Evolutionary conservation across 108 stramenopile species (phyloP).

Genomic region (Fragilariopsis cylindrus): DNA sequence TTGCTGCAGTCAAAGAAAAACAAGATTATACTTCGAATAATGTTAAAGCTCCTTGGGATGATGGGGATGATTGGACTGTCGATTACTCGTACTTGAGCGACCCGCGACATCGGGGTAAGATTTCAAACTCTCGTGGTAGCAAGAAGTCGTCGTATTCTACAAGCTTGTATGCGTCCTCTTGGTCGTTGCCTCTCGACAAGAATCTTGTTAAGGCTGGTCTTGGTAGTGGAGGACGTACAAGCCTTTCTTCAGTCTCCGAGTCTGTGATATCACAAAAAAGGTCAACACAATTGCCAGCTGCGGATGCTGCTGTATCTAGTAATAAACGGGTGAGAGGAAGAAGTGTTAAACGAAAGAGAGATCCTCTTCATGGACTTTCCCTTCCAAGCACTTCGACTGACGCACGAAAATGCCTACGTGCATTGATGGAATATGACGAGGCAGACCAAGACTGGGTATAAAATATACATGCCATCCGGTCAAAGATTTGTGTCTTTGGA

Average conservation of each 20-base stretch:
- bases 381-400: conserved; percentile 11
- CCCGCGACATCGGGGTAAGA: neutral
- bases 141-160: neutral
- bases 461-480: neutral
- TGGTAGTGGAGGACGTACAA: conserved; percentile 2
- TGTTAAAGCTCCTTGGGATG: conserved; percentile 14
- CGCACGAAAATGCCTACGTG: conserved; percentile 17
- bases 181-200: neutral
- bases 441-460: conserved; percentile 41
- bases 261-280: neutral
- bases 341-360: conserved; percentile 5
- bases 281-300: neutral
- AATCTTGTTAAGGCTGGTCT: neutral
- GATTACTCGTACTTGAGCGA: conserved; percentile 20
- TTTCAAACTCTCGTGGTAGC: neutral
- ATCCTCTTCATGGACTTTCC: conserved; percentile 12
- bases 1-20: neutral
- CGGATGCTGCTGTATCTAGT: neutral
- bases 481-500: neutral
- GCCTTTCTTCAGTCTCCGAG: conserved; percentile 10
- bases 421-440: conserved; percentile 40
- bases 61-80: conserved; percentile 19
- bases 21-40: neutral
- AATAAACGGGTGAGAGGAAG: neutral
- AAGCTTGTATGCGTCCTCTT: neutral